Percentiles rank a stretch among this genome's conserved stretches.
These are phyloP conservation scores for Trichoderma oligosporum DNA, from an alignment of 2,329 filamentous ascomycete genomes.

Conservation along the genomic window DNA sequence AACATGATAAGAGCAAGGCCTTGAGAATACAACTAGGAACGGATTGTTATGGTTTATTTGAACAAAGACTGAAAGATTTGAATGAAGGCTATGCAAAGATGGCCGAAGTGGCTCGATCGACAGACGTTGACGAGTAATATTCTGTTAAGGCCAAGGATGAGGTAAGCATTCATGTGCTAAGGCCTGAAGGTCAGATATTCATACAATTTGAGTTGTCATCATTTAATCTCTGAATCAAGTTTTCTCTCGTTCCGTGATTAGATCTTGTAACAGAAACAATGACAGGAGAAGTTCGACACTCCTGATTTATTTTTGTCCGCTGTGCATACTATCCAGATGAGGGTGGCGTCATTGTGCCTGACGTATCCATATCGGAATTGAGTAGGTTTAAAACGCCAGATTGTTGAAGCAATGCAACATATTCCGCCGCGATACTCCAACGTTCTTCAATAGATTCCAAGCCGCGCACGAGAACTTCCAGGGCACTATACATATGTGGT, in stretches of 20 bases:
- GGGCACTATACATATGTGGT: constrained; percentile 6
- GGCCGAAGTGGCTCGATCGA: background rate
- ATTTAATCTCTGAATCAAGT: too few species aligned
- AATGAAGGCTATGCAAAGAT: background rate
- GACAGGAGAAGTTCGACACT: too few species aligned
- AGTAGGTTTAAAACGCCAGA: background rate
- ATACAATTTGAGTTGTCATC: too few species aligned
- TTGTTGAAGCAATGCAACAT: constrained; percentile 1
- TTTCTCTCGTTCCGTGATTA: too few species aligned
- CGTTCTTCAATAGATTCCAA: background rate
- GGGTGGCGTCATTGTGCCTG: background rate
- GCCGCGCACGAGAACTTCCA: background rate
- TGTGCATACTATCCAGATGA: constrained; percentile 2
- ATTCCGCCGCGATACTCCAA: constrained; percentile 2
- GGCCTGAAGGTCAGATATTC: too few species aligned
- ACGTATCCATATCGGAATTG: background rate
- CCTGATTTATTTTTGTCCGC: too few species aligned
- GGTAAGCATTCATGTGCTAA: background rate
- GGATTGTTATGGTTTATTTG: background rate
- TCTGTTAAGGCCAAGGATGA: too few species aligned
- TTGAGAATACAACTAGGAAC: background rate
- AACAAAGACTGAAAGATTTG: background rate
- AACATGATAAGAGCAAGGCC: constrained; percentile 1
- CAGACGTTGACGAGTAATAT: background rate
- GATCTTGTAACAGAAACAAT: too few species aligned